Base-by-base conservation (phyloP, 1,139 yeast genomes). In the Taphrina sp. region DNA sequence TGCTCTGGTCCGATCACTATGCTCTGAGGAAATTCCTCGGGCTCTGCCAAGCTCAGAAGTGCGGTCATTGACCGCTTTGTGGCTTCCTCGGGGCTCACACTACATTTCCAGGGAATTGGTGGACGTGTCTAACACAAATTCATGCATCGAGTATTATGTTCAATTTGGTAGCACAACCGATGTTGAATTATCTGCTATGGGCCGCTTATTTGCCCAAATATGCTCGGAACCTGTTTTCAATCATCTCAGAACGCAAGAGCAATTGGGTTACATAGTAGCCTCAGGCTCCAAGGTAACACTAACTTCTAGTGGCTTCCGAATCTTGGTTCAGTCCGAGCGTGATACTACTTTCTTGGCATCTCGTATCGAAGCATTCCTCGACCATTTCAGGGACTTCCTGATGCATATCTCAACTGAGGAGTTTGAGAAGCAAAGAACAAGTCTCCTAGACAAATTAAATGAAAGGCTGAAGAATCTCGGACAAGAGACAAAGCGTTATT, bases 241-340 rank as follows among this genome's bases (percentile, higher is more conserved):
- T 67, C 87, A 85, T 62, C 76, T 92, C 58, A 78, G 98, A 69
- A 92, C 98, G 2, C 83, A 87, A 64, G 98, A 92, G 69, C 97
- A 92, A 67, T 74, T 86, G 34, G 95, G 95, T 1, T 86, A 86
- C 66, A 89, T 92, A 59, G 98, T 92, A 0, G 88, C 87, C 67
- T 82, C 94, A 35, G 86, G 95, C 1, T 71, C 78, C 31, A 74
- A 83, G 61, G 75, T 77, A 57, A 79, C 87, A 1, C 78, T 95
- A 66, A 84, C 94, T 8, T 78, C 89, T 1, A 75, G 82, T 63
- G 95, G 95, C 12, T 77, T 84, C 62, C 76, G 95, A 63, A 71
- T 92, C n/a, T 72, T 90, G 61, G 76, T 90, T 42, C 98, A 92
- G 71, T 84, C 95, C 59, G 96, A 89, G 69, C 80, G 85, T 66